phyloP scores from a whole-genome alignment of 208 protist genomes.

The Acanthamoeba castellanii region DNA sequence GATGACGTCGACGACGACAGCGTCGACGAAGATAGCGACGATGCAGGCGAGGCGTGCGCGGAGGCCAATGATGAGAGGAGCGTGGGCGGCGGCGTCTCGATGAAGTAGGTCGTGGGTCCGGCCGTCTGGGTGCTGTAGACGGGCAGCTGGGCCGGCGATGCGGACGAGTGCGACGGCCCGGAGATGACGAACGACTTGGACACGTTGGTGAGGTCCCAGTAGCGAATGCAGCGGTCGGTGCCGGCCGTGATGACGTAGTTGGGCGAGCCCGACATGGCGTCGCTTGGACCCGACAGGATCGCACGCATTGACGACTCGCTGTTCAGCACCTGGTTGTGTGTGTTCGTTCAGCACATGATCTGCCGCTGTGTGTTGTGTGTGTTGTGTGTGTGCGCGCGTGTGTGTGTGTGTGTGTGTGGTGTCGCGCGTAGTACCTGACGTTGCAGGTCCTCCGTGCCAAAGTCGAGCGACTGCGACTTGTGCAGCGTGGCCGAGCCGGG shows the following conservation, averaged over 20 bases:
- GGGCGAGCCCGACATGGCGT: neutral
- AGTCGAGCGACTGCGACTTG: neutral
- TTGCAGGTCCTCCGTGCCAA: slow-evolving; percentile 5
- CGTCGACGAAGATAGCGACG: neutral
- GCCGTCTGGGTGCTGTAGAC: slow-evolving; percentile 4
- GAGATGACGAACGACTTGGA: slow-evolving; percentile 77
- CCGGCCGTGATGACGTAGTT: slow-evolving; percentile 81
- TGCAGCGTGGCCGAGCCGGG: neutral
- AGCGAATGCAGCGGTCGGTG: slow-evolving; percentile 81
- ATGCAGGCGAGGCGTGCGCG: no score
- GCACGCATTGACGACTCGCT: slow-evolving; percentile 10
- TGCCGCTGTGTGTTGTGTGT: no score
- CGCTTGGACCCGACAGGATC: neutral
- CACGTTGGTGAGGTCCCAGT: slow-evolving; percentile 80
- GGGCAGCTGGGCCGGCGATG: neutral
- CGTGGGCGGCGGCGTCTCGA: slow-evolving; percentile 4
- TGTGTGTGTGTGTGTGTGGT: no score
- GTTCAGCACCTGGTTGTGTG: neutral
- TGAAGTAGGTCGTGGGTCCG: slow-evolving; percentile 1
- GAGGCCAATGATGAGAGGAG: neutral
- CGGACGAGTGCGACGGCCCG: neutral
- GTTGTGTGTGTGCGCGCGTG: no score
- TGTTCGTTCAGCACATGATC: no score
- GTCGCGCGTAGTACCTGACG: neutral
- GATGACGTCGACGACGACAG: neutral